Percentiles rank a stretch among this genome's conserved stretches.
Evolutionary conservation across 2,329 filamentous ascomycete genomes (phyloP).

Genomic region (Clarireedia homoeocarpa): DNA sequence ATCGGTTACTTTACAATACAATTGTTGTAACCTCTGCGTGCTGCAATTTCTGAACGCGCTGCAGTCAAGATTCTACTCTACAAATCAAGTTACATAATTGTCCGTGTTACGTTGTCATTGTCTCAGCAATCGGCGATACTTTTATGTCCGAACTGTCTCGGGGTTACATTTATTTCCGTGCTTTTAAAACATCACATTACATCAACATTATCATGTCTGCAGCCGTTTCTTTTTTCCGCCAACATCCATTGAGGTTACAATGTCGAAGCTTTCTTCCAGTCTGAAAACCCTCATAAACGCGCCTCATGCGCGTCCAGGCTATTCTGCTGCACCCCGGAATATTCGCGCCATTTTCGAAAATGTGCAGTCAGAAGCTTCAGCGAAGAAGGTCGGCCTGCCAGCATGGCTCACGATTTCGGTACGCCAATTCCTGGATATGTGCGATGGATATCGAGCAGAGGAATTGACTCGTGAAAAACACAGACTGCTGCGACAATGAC

Average conservation of each 20-base stretch:
- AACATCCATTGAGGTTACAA: constrained; percentile 28
- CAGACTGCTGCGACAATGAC: constrained; percentile 78
- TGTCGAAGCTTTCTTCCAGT: constrained; percentile 65
- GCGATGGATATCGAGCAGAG: background rate
- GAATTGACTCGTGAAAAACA: background rate
- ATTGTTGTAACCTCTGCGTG: too few relatives aligned
- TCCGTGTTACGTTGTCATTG: too few relatives aligned
- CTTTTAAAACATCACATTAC: background rate
- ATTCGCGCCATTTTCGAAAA: constrained; percentile 57
- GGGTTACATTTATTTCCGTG: background rate
- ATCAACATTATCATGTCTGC: background rate
- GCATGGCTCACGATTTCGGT: constrained; percentile 63
- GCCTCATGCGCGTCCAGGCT: constrained; percentile 57
- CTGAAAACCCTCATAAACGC: constrained; percentile 70
- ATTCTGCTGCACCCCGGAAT: constrained; percentile 53
- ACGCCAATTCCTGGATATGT: constrained; percentile 15
- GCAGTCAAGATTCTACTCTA: too few relatives aligned
- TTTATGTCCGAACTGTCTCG: background rate
- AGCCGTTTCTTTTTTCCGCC: background rate
- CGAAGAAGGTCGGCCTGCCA: constrained; percentile 52
- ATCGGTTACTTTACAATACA: too few relatives aligned
- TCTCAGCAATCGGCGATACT: background rate
- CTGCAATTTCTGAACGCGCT: too few relatives aligned
- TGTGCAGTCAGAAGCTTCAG: constrained; percentile 54
- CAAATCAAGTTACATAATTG: too few relatives aligned